Evolutionary conservation across 257 asterid genomes (phyloP).

Genomic region (Agastache rugosa): DNA sequence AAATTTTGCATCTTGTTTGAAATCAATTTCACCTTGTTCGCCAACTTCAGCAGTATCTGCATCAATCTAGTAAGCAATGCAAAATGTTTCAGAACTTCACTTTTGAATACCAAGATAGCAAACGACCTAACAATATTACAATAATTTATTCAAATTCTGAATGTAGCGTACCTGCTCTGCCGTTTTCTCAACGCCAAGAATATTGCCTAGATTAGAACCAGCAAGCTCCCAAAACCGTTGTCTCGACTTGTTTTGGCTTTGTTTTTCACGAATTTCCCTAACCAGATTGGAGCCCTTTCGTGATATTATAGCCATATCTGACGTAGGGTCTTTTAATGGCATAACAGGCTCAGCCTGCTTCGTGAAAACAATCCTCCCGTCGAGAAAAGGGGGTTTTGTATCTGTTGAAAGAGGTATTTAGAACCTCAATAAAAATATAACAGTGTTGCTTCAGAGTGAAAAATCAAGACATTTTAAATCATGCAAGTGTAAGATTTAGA

Average conservation of each 20-base stretch:
- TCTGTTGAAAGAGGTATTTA: slow-evolving; percentile 54
- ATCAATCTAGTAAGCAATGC: slow-evolving; percentile 69
- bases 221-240: slow-evolving; percentile 99
- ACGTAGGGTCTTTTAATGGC: slow-evolving; percentile 97
- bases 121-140: slow-evolving; percentile 28
- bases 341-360: slow-evolving; percentile 93
- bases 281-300: slow-evolving; percentile 91
- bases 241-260: slow-evolving; percentile 88
- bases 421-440: slow-evolving; percentile 29
- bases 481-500: slow-evolving; percentile 20
- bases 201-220: slow-evolving; percentile 92
- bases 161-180: slow-evolving; percentile 74
- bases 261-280: slow-evolving; percentile 93
- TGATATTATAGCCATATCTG: slow-evolving; percentile 98
- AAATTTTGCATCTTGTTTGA: slow-evolving; percentile 91
- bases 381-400: slow-evolving; percentile 98
- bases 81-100: slow-evolving; percentile 35
- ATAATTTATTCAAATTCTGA: slow-evolving; percentile 22
- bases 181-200: slow-evolving; percentile 95
- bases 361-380: slow-evolving; percentile 91
- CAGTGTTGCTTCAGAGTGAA: slow-evolving; percentile 27
- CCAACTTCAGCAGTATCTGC: slow-evolving; percentile 98
- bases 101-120: not conserved
- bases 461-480: slow-evolving; percentile 26
- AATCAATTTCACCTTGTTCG: slow-evolving; percentile 95